Conservation (phyloP, 805 yeast genomes). For the Pichia exigua region DNA sequence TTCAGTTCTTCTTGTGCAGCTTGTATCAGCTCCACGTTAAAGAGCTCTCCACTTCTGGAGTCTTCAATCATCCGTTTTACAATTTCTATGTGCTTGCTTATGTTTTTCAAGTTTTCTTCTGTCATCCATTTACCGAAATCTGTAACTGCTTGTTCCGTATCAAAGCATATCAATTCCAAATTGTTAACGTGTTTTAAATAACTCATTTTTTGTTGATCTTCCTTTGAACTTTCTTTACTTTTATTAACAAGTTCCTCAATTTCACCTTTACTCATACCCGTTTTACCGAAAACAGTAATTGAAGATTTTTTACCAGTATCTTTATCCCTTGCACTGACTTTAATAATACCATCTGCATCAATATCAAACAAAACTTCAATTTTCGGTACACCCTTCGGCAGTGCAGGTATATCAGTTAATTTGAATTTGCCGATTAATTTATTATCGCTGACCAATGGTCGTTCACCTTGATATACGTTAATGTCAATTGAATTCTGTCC, state of each 20-base stretch:
- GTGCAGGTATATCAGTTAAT: constrained; percentile 82
- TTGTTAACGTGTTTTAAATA: constrained; percentile 77
- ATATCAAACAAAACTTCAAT: constrained; percentile 90
- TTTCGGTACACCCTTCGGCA: constrained; percentile 84
- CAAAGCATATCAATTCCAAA: constrained; percentile 29
- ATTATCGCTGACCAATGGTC: constrained; percentile 93
- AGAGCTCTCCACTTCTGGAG: constrained; percentile 24
- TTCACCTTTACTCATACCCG: constrained; percentile 85
- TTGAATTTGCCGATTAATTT: constrained; percentile 92
- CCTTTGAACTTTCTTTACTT: constrained; percentile 82
- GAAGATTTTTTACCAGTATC: constrained; percentile 91
- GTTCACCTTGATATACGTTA: constrained; percentile 96
- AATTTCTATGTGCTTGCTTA: constrained; percentile 18
- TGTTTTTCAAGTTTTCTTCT: constrained; percentile 8
- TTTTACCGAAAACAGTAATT: constrained; percentile 92
- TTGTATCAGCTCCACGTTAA: constrained; percentile 23
- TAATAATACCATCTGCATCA: constrained; percentile 95
- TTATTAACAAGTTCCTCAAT: constrained; percentile 85
- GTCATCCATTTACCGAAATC: constrained; percentile 19
- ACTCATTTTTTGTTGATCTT: constrained; percentile 40
- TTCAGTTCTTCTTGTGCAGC: constrained; percentile 31
- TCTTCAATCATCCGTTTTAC: constrained; percentile 25
- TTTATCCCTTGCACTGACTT: constrained; percentile 90
- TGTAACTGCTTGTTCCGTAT: constrained; percentile 28
- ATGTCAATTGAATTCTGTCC: constrained; percentile 93